Base-by-base conservation (phyloP, 139 green algal species). In the Raphidocelis subcapitata region DNA sequence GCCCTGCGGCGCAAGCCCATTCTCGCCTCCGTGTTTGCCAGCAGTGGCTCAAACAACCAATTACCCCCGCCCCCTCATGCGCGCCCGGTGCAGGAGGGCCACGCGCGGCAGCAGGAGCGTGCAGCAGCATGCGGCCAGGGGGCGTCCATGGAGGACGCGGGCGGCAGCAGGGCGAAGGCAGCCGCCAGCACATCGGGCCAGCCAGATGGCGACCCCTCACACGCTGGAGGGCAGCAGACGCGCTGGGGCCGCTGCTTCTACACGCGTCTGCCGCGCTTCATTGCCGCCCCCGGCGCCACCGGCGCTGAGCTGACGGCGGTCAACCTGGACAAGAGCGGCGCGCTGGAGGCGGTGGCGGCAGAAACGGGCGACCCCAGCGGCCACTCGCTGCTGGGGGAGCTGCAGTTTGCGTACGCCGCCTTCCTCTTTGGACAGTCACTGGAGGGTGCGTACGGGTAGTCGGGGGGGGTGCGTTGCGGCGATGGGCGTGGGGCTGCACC, bases 391-490 rank as follows among this genome's bases (percentile, higher is more conserved):
- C 36, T 96, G 60, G 91, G 85, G 35, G 91, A 95, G 85, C 71
- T 92, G 73, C 90, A 96, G 79, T 94, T 95, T 69, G 82, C 87
- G 0, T 96, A 96, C 70, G 82, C 94, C 28, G 80, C 87, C 0
- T 96, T 96, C 71, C 78, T 96, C 54, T 81, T 88, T 74, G 87
- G 87, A 0, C 91, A 96, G 66, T 92, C 85, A 0, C 65, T 94
- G 28, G 83, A 92, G 63, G 83, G 83, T 80, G 68, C 28, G 20
- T 54, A 23, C 31, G 21, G 52, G 60, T 15, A 37, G 10, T 36
- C 16, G 64, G 24, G 18, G 41, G 16, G n/a, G 23, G 5, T 3
- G 5, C 33, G 20, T 32, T 5, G 12, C 33, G 26, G 67, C 5
- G 18, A 32, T 74, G 32, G 67, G 23, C 61, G 37, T 2, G 24